Percentiles rank a stretch among this genome's conserved stretches.
Conservation (phyloP, 2,329 filamentous ascomycete genomes). For the Diaporthe citri region DNA sequence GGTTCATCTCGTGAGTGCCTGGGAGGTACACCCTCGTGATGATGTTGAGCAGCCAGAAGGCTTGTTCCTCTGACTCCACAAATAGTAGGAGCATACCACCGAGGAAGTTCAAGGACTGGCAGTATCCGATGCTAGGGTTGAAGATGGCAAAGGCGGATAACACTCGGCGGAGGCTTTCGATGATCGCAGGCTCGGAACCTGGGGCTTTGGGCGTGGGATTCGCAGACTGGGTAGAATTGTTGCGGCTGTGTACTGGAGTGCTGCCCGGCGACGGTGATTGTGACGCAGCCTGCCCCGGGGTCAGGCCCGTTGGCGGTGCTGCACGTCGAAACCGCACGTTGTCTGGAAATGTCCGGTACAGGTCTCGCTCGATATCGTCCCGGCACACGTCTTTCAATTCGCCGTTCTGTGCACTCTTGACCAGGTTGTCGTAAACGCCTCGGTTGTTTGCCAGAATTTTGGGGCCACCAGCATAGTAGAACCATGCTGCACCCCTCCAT, state of each 20-base stretch:
- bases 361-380: constrained; percentile 92
- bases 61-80: constrained; percentile 87
- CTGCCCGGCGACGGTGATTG: constrained; percentile 49
- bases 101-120: constrained; percentile 95
- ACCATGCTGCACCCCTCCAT: constrained; percentile 96
- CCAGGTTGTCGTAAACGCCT: constrained; percentile 80
- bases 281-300: constrained; percentile 46
- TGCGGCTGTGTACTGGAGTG: constrained; percentile 46
- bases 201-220: constrained; percentile 48
- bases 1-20: constrained; percentile 89
- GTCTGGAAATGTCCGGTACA: constrained; percentile 95
- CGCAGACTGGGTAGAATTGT: constrained; percentile 40
- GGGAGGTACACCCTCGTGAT: constrained; percentile 90
- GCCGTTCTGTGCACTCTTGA: constrained; percentile 60
- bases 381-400: constrained; percentile 78
- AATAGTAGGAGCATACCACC: constrained; percentile 91
- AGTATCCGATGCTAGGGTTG: constrained; percentile 93
- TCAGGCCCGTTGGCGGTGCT: constrained; percentile 40
- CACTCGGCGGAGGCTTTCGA: constrained; percentile 85
- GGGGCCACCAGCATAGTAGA: constrained; percentile 92
- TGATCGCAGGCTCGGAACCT: constrained; percentile 78
- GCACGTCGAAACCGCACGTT: constrained; percentile 88
- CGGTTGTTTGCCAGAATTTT: constrained; percentile 81
- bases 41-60: constrained; percentile 93
- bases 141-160: constrained; percentile 91